Base-by-base conservation (phyloP, 2,329 filamentous ascomycete species). In the Coniella lustricola region DNA sequence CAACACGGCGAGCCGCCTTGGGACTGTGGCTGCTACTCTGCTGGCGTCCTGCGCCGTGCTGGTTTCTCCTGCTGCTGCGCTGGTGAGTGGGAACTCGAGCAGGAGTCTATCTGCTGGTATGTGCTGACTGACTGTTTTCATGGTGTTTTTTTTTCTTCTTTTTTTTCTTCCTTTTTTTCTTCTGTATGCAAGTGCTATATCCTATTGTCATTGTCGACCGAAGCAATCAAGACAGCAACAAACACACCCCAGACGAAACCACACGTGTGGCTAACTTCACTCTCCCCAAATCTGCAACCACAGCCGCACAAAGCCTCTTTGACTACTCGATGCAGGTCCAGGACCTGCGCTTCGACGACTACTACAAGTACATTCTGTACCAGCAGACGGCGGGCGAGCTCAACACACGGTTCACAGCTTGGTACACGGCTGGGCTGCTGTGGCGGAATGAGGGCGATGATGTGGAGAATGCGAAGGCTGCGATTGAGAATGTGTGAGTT, bases 281-380 rank as follows among this genome's bases (percentile, higher is more conserved):
- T n/a, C n/a, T n/a, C n/a, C n/a, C n/a, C n/a, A n/a, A n/a, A n/a
- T 1, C 34, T 36, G 8, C 21, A 4, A 12, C 7, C 14, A 29
- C 4, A 67, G 64, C 55, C 51, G 65, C 66, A 1, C 65, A 67
- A 47, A 61, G 55, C 48, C 52, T 67, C 16, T 68, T 70, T 33
- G 64, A 68, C 48, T 70, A 64, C 39, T 64, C 66, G 1, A 69
- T 71, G 66, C 50, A 56, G 10, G 61, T 70, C 3, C 57, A 60
- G 18, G 68, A 72, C 46, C 57, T 59, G 2, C 58, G 69, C 36
- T 72, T 62, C 45, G 70, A 72, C 51, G 55, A 62, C 7, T 64
- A 61, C 2, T 73, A 72, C 54, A 67, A 69, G 18, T 67, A 65
- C 39, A 64, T 73, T 20, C 64, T 57, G 52, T 72, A 71, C 44